These are phyloP conservation scores for Gamsiella multidivaricata DNA, from an alignment of 192 early-diverging fungal genomes.

Conservation along the genomic window DNA sequence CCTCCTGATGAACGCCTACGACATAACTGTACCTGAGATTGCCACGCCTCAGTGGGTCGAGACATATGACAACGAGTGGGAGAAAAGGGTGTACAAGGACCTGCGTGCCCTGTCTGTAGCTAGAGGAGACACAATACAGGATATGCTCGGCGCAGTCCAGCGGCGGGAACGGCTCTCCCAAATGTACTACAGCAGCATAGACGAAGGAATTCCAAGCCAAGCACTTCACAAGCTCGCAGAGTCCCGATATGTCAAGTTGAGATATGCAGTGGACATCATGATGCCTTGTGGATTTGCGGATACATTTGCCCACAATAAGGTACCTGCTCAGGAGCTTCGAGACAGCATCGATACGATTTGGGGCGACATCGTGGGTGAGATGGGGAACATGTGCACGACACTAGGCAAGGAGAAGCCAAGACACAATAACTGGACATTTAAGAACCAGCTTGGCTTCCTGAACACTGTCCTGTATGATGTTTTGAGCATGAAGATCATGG, in stretches of 20 bases:
- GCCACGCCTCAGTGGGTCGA: background rate
- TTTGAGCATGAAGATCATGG: background rate
- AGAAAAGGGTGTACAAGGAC: constrained; percentile 5
- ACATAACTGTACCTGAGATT: background rate
- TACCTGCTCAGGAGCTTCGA: background rate
- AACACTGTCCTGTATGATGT: constrained; percentile 13
- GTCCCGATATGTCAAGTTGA: constrained; percentile 4
- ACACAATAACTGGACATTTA: background rate
- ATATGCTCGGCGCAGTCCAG: background rate
- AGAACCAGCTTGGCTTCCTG: constrained; percentile 1
- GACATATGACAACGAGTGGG: constrained; percentile 8
- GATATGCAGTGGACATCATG: constrained; percentile 9
- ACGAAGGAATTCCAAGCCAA: background rate
- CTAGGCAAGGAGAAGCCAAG: constrained; percentile 1
- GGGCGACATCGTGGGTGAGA: background rate
- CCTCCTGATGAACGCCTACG: constrained; percentile 9
- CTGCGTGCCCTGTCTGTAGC: background rate
- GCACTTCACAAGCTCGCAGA: background rate
- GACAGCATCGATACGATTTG: constrained; percentile 8
- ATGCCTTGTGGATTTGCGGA: constrained; percentile 11
- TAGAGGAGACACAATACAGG: background rate
- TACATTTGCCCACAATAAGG: background rate
- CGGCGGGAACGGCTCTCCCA: background rate
- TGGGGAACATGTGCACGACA: constrained; percentile 4
- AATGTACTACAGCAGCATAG: background rate